Evolutionary conservation across 257 asterid genomes (phyloP).

Genomic region (Nyctanthes arbortristis): DNA sequence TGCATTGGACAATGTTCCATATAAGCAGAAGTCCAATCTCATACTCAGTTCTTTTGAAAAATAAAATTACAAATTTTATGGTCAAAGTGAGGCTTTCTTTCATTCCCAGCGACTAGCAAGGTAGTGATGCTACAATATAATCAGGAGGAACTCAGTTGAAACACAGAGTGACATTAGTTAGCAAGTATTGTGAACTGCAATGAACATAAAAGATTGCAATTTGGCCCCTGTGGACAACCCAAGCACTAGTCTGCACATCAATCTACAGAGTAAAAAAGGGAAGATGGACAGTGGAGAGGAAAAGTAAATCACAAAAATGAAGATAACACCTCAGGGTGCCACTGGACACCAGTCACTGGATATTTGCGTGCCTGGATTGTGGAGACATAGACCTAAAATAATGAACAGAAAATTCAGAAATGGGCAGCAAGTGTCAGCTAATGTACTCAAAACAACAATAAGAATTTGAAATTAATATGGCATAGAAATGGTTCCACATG

Average conservation of each 20-base stretch:
- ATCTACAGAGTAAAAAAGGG: conserved; percentile 10
- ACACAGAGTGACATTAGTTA: too few relatives aligned
- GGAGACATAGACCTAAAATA: conserved; percentile 76
- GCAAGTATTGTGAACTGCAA: background rate
- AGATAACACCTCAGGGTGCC: conserved; percentile 92
- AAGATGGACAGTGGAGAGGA: background rate
- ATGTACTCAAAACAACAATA: conserved; percentile 8
- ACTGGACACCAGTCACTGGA: conserved; percentile 87
- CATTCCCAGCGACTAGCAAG: background rate
- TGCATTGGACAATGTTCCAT: background rate
- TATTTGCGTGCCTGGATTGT: conserved; percentile 71
- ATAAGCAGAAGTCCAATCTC: background rate
- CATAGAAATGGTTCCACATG: background rate
- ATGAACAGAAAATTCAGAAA: conserved; percentile 14
- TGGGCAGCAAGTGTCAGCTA: conserved; percentile 16
- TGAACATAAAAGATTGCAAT: background rate
- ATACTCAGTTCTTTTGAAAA: background rate
- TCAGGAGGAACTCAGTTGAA: too few relatives aligned
- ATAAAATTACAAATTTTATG: background rate
- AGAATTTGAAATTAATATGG: conserved; percentile 9
- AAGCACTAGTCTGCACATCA: background rate
- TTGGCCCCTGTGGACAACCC: background rate
- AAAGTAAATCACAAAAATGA: background rate
- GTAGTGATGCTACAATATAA: background rate
- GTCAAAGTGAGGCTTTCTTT: background rate